Base-by-base conservation (phyloP, 148 eudicot species). In the Selenicereus undatus region DNA sequence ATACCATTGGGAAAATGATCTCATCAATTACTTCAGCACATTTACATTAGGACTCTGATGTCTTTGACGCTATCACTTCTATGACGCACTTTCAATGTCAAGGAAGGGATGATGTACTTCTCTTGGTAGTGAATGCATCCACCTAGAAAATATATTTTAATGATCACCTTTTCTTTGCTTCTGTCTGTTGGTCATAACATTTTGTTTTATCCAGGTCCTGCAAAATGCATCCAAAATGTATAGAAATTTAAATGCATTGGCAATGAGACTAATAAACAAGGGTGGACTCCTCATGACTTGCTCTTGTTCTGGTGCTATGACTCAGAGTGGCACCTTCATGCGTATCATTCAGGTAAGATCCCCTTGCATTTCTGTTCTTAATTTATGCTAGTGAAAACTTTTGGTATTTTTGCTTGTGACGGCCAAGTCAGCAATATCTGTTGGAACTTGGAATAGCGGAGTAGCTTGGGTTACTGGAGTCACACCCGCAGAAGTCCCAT, bases 261-360 rank as follows among this genome's bases (percentile, higher is more conserved):
- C 98, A 20, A 95, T 95, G 97, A 88, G 77, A 84, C 78, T 95
- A 74, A 93, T 92, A 16, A 90, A 84, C 73, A 87, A 80, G 74
- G 97, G 97, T 62, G 98, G 98, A 52, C 83, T 95, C 70, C 81
- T 93, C 74, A 93, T 95, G 98, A 95, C 98, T 29, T 95, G 98
- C 90, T 95, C 98, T n/a, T 95, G 98, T 86, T 95, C 98, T 29
- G 97, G 96, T 76, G 98, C 98, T 79, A 91, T 95, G 96, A 91
- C 98, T 68, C 97, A 93, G 81, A 95, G 98, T 83, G 98, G 98
- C 76, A 86, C 27, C 69, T 93, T 93, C 88, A 84, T 91, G 76
- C 83, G 83, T 58, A 74, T 90, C 54, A 89, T 95, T 73, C 93
- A 93, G 98, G 98, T 79, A 84, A 90, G 94, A 77, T 36, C 12